A percentile compares a stretch with the other conserved stretches of the same genome.
These are phyloP conservation scores for Sporisorium exsertum DNA, from an alignment of 1,284 basidiomycete genomes.

Conservation along the genomic window DNA sequence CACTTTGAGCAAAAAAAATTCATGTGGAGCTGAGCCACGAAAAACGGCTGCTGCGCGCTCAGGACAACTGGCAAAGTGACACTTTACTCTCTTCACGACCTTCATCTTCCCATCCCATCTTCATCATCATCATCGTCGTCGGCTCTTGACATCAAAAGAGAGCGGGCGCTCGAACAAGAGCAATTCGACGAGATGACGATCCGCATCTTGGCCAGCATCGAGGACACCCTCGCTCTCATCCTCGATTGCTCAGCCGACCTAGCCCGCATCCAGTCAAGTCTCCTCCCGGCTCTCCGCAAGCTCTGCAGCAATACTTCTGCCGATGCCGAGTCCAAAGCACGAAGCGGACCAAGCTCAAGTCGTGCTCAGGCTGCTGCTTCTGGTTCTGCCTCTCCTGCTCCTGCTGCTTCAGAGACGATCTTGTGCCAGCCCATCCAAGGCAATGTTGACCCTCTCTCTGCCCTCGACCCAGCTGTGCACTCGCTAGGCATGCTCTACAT, in stretches of 20 bases:
- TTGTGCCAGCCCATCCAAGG: slow-evolving; percentile 32
- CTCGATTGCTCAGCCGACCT: slow-evolving; percentile 33
- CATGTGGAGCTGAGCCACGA: slow-evolving; percentile 22
- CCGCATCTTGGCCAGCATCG: slow-evolving; percentile 38
- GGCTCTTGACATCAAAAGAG: background rate
- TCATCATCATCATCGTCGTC: background rate
- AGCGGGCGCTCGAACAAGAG: background rate
- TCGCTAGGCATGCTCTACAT: slow-evolving; percentile 51
- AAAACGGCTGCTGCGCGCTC: slow-evolving; percentile 16
- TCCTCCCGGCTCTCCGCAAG: slow-evolving; percentile 44
- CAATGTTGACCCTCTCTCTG: slow-evolving; percentile 40
- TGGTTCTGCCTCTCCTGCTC: background rate
- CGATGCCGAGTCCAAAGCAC: slow-evolving; percentile 17
- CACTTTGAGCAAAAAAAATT: background rate
- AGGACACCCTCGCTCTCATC: slow-evolving; percentile 50
- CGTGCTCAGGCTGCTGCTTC: background rate
- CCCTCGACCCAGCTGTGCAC: slow-evolving; percentile 44
- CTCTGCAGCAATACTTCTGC: slow-evolving; percentile 15
- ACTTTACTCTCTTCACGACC: background rate
- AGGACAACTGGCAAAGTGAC: slow-evolving; percentile 29
- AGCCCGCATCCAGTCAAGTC: slow-evolving; percentile 21
- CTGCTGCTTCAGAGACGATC: slow-evolving; percentile 12
- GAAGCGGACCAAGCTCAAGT: slow-evolving; percentile 15
- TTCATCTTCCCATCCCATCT: background rate
- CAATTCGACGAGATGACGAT: slow-evolving; percentile 19